Conservation (phyloP, 331 rosid genomes). For the Quercus lobata region DNA sequence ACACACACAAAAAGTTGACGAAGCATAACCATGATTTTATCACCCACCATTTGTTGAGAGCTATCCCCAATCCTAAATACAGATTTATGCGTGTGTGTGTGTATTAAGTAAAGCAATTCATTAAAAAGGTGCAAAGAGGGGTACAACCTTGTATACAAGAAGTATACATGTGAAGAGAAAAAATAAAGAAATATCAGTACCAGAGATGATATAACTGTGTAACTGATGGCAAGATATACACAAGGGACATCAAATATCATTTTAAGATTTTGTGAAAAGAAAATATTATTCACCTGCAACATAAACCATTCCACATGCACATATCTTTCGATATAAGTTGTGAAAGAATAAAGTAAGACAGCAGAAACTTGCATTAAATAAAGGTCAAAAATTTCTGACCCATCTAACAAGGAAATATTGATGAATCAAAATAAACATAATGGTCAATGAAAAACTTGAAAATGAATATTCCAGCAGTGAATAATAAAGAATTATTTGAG, state of each 20-base stretch:
- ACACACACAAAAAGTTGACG: not conserved
- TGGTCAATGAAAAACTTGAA: not conserved
- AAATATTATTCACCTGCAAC: not conserved
- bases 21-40: not conserved
- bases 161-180: too few relatives aligned
- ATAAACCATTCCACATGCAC: not conserved
- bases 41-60: not conserved
- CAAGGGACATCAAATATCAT: not conserved
- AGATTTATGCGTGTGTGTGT: too few relatives aligned
- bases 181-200: too few relatives aligned
- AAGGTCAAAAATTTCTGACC: not conserved
- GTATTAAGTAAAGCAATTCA: too few relatives aligned
- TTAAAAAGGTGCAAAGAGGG: too few relatives aligned
- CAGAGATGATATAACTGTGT: not conserved
- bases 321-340: not conserved
- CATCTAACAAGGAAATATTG: conserved; percentile 9
- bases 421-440: not conserved
- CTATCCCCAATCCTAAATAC: not conserved
- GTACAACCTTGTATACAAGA: too few relatives aligned
- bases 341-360: not conserved
- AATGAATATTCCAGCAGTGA: not conserved
- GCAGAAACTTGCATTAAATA: not conserved
- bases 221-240: not conserved
- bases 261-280: not conserved
- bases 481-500: not conserved